Percentiles rank a stretch among this genome's conserved stretches.
Evolutionary conservation across 306 rosid genomes (phyloP).

Genomic region (Trifolium pratense): DNA sequence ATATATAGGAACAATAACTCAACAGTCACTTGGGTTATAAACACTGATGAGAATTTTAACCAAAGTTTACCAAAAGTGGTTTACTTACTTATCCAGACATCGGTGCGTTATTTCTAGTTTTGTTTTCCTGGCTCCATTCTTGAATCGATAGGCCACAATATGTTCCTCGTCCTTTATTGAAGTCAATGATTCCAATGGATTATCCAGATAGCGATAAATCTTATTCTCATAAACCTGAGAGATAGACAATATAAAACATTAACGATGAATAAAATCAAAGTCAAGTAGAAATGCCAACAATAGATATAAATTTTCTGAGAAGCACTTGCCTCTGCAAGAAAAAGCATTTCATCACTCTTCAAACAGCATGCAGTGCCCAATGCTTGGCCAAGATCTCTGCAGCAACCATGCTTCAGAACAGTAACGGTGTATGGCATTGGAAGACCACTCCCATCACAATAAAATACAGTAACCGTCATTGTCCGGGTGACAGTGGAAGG

Average conservation of each 20-base stretch:
- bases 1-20: constrained; percentile 15
- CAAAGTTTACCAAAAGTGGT: constrained; percentile 25
- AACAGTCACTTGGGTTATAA: too few relatives aligned
- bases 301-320: constrained; percentile 27
- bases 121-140: constrained; percentile 57
- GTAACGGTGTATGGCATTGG: constrained; percentile 89
- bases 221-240: constrained; percentile 76
- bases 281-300: constrained; percentile 13
- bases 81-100: constrained; percentile 75
- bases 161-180: constrained; percentile 90
- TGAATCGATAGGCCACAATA: constrained; percentile 84
- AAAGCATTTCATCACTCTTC: constrained; percentile 86
- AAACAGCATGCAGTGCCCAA: constrained; percentile 81
- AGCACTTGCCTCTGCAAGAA: constrained; percentile 84
- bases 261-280: constrained; percentile 35
- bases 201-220: constrained; percentile 78
- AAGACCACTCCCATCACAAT: constrained; percentile 85
- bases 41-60: too few relatives aligned
- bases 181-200: constrained; percentile 64
- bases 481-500: constrained; percentile 88
- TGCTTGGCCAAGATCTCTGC: constrained; percentile 75
- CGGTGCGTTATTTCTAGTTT: constrained; percentile 84
- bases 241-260: constrained; percentile 33
- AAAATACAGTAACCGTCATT: constrained; percentile 81
- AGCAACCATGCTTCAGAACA: constrained; percentile 70